These are phyloP conservation scores for Amanita rimosa DNA, from an alignment of 768 basidiomycete species.

Conservation along the genomic window DNA sequence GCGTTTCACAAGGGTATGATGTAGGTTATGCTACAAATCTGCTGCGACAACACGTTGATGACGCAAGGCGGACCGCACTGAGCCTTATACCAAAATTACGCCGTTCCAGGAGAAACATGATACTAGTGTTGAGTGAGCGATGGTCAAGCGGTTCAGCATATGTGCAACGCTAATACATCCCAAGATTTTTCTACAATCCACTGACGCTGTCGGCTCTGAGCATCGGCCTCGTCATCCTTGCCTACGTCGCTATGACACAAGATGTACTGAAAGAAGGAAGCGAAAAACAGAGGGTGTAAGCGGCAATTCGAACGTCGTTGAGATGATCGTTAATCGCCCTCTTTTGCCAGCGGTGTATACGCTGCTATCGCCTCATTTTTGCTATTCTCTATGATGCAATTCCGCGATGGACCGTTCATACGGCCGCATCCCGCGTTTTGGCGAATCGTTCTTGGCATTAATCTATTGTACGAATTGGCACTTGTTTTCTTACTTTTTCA, in stretches of 20 bases:
- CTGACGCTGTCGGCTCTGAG: constrained; percentile 68
- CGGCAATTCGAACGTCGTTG: constrained; percentile 7
- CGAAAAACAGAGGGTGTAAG: constrained; percentile 75
- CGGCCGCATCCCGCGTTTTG: constrained; percentile 85
- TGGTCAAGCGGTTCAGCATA: neutral
- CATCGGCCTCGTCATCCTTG: constrained; percentile 52
- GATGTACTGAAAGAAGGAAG: constrained; percentile 77
- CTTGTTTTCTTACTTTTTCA: constrained; percentile 83
- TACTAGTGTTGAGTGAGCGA: constrained; percentile 68
- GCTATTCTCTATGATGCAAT: constrained; percentile 77
- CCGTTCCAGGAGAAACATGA: constrained; percentile 81
- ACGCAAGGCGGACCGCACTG: constrained; percentile 68
- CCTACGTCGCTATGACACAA: constrained; percentile 75
- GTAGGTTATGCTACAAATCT: constrained; percentile 34
- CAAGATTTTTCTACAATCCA: constrained; percentile 83
- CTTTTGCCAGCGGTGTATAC: constrained; percentile 68
- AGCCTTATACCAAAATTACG: constrained; percentile 70
- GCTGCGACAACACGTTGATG: constrained; percentile 11
- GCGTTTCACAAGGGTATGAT: constrained; percentile 58
- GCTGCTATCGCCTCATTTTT: constrained; percentile 68
- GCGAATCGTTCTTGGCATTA: constrained; percentile 69
- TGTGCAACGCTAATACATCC: constrained; percentile 2
- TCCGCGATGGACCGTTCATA: constrained; percentile 83
- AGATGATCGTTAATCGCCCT: neutral
- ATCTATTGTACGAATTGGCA: constrained; percentile 73